Evolutionary conservation across 805 yeast species (phyloP).

Genomic region (Teunomyces tritomae): DNA sequence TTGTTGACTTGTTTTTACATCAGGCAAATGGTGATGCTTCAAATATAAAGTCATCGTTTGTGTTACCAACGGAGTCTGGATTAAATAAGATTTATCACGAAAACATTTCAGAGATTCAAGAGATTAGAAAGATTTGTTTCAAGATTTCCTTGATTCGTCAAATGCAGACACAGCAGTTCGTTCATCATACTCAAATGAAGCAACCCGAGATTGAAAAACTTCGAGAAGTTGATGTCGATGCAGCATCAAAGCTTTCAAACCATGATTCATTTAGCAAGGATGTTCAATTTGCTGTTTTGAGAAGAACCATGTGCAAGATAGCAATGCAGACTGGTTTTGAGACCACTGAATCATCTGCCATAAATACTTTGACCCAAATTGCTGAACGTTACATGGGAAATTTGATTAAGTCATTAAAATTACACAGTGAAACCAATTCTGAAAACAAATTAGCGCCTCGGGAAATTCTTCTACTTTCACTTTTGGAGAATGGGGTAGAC

Average conservation of each 20-base stretch:
- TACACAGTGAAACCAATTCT: conserved; percentile 66
- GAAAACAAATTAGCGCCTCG: conserved; percentile 35
- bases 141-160: conserved; percentile 84
- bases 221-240: conserved; percentile 74
- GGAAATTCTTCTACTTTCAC: conserved; percentile 57
- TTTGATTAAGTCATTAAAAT: conserved; percentile 64
- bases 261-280: conserved; percentile 61
- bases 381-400: conserved; percentile 80
- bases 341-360: conserved; percentile 71
- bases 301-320: conserved; percentile 69
- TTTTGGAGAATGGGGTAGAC: conserved; percentile 83
- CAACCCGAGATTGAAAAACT: conserved; percentile 65
- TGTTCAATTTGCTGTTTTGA: conserved; percentile 63
- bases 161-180: conserved; percentile 79
- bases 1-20: conserved; percentile 34
- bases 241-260: conserved; percentile 68
- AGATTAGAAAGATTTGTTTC: conserved; percentile 82
- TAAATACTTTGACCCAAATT: conserved; percentile 74
- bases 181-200: conserved; percentile 70
- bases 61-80: conserved; percentile 47
- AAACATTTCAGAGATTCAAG: conserved; percentile 80
- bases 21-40: conserved; percentile 24
- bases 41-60: conserved; percentile 25
- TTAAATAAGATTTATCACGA: conserved; percentile 56
- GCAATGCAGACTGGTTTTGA: conserved; percentile 94